These are phyloP conservation scores for Vaucheria bursata DNA, from an alignment of 352 stramenopile genomes.

Conservation along the genomic window DNA sequence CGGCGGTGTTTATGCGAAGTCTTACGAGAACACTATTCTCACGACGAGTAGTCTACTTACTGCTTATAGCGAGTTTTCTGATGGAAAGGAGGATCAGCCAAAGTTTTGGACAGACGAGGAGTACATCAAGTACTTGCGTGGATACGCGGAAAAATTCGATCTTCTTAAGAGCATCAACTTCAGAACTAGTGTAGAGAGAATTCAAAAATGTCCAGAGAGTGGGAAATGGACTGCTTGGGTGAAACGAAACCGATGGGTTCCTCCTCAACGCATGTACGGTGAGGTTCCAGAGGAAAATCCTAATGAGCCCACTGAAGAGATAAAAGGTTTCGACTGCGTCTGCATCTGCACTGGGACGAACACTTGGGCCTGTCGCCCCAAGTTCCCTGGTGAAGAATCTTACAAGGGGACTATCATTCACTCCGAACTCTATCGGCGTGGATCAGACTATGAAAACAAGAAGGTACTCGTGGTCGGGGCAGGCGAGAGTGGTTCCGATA, in stretches of 20 bases:
- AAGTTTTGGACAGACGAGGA: slow-evolving; percentile 51
- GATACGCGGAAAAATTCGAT: slow-evolving; percentile 46
- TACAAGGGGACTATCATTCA: slow-evolving; percentile 51
- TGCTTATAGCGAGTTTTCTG: slow-evolving; percentile 50
- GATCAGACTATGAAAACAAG: slow-evolving; percentile 45
- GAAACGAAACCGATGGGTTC: slow-evolving; percentile 15
- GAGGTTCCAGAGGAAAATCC: slow-evolving; percentile 13
- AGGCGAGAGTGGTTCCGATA: slow-evolving; percentile 51
- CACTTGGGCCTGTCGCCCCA: slow-evolving; percentile 42
- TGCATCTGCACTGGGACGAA: slow-evolving; percentile 51
- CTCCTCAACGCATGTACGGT: too few species aligned
- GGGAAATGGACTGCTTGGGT: slow-evolving; percentile 48
- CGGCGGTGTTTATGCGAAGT: slow-evolving; percentile 51
- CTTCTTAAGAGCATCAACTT: slow-evolving; percentile 49
- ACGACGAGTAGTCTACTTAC: slow-evolving; percentile 48
- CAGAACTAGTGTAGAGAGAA: slow-evolving; percentile 43
- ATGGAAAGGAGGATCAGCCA: slow-evolving; percentile 48
- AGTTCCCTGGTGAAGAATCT: slow-evolving; percentile 47
- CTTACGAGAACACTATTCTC: slow-evolving; percentile 51
- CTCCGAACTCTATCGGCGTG: slow-evolving; percentile 46
- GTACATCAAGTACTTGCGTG: slow-evolving; percentile 26
- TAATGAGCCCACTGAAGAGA: slow-evolving; percentile 17
- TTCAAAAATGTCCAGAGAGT: slow-evolving; percentile 41
- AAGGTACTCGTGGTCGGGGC: slow-evolving; percentile 48
- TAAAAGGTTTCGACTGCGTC: slow-evolving; percentile 45